Base-by-base conservation (phyloP, 352 stramenopile genomes). In the Globisporangium spiculum region DNA sequence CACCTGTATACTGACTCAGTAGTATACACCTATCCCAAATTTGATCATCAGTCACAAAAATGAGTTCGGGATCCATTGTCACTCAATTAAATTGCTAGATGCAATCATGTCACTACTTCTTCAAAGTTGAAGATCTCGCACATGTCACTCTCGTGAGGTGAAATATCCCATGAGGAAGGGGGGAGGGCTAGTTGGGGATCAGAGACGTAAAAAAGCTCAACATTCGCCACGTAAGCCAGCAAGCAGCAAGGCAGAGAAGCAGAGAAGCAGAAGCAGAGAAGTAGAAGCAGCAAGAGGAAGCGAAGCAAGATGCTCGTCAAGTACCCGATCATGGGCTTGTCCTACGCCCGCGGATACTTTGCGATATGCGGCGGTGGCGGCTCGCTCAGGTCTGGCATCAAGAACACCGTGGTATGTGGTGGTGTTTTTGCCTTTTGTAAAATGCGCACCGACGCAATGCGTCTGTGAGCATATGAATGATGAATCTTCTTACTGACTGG, bases 291-390 rank as follows among this genome's bases (percentile, higher is more conserved):
- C 50, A 32, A 27, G 9, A 57, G 22, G 53, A 32, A 58, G 53
- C 26, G n/a, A 22, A 34, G 41, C 20, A 75, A 10, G 22, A 95
- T 95, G 85, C 75, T 85, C 58, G 86, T 94, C 72, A 91, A 89
- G 71, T 95, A 93, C 69, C 87, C 87, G 32, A 92, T 95, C 71
- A 89, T 95, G 77, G 87, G 86, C 62, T 77, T 95, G 1, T 91
- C 84, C 41, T 89, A 91, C 69, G 83, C 80, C 66, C 83, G 75
- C 62, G 75, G 83, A 14, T 78, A 81, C 67, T 89, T 94, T 30
- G 88, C 86, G 16, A 93, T 96, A 71, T 94, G 88, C 70, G 88
- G 88, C 32, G 88, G 88, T 57, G 88, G 88, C 62, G 88, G 88
- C 22, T 94, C 84, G 27, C 80, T 93, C 60, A 92, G 88, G 74